Conservation (phyloP, 139 green algal genomes). For the Closterium sp. region DNA sequence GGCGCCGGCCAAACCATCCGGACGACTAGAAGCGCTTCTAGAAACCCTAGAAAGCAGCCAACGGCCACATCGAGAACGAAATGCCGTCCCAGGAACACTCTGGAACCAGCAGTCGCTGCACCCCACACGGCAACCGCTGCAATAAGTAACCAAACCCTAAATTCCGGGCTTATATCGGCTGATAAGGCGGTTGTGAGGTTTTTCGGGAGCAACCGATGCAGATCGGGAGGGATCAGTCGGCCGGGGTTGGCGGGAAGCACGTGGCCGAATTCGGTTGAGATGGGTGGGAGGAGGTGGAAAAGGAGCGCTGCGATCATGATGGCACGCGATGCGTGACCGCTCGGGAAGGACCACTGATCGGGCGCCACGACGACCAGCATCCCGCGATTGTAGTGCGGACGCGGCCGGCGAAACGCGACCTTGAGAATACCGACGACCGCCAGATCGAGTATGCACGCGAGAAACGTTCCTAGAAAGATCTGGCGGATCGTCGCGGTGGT, state of each 20-base stretch:
- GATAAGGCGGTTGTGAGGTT: background rate
- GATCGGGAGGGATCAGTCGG: background rate
- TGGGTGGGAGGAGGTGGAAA: background rate
- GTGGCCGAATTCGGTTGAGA: background rate
- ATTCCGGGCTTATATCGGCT: background rate
- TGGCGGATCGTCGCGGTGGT: background rate
- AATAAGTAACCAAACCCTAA: background rate
- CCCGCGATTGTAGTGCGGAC: constrained; percentile 24
- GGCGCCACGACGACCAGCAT: constrained; percentile 25
- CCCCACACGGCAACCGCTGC: constrained; percentile 14
- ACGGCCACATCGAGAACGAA: constrained; percentile 28
- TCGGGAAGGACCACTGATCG: constrained; percentile 40
- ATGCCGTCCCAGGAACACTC: constrained; percentile 34
- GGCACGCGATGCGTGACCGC: constrained; percentile 26
- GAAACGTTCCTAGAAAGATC: constrained; percentile 18
- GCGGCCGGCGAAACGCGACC: background rate
- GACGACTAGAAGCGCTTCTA: background rate
- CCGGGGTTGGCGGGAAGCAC: background rate
- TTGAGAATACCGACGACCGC: constrained; percentile 31
- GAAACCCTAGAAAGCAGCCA: constrained; percentile 15
- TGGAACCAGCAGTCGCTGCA: constrained; percentile 6
- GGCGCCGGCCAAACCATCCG: background rate
- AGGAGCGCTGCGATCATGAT: constrained; percentile 30
- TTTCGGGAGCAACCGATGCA: background rate
- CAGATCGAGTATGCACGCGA: constrained; percentile 31